phyloP scores from a whole-genome alignment of 23 red algal species.

The Cyanidiococcus yangmingshanensis region DNA sequence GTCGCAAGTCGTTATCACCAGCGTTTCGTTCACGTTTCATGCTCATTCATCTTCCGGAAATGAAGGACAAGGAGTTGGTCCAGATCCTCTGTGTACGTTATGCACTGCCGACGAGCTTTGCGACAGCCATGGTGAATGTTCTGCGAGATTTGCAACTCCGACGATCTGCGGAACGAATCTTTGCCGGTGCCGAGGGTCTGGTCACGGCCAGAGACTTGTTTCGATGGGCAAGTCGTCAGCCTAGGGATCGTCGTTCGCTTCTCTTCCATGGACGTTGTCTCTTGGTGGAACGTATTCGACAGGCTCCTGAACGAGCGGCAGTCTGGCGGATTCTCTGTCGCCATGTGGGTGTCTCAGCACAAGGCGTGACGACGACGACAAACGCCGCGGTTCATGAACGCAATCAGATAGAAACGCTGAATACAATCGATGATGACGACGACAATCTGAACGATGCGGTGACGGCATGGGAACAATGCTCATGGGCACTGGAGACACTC shows the following conservation, averaged over 20 bases:
- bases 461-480: background rate
- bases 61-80: slow-evolving; percentile 57
- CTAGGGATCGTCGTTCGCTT: slow-evolving; percentile 32
- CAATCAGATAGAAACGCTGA: background rate
- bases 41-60: slow-evolving; percentile 52
- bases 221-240: slow-evolving; percentile 19
- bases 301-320: slow-evolving; percentile 18
- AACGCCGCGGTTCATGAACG: slow-evolving; percentile 7
- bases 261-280: slow-evolving; percentile 67
- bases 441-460: slow-evolving; percentile 9
- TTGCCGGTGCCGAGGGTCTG: slow-evolving; percentile 60
- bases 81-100: slow-evolving; percentile 41
- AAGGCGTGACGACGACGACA: background rate
- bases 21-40: slow-evolving; percentile 87
- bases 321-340: slow-evolving; percentile 33
- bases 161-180: slow-evolving; percentile 39
- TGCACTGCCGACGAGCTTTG: slow-evolving; percentile 50
- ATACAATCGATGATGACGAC: slow-evolving; percentile 9
- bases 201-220: slow-evolving; percentile 56
- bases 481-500: background rate
- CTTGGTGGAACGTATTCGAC: slow-evolving; percentile 60
- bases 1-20: slow-evolving; percentile 68
- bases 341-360: background rate
- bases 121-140: slow-evolving; percentile 47
- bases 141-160: slow-evolving; percentile 68